Conservation (phyloP, 2,329 filamentous ascomycete genomes). For the Arthrobotrys iridis region DNA sequence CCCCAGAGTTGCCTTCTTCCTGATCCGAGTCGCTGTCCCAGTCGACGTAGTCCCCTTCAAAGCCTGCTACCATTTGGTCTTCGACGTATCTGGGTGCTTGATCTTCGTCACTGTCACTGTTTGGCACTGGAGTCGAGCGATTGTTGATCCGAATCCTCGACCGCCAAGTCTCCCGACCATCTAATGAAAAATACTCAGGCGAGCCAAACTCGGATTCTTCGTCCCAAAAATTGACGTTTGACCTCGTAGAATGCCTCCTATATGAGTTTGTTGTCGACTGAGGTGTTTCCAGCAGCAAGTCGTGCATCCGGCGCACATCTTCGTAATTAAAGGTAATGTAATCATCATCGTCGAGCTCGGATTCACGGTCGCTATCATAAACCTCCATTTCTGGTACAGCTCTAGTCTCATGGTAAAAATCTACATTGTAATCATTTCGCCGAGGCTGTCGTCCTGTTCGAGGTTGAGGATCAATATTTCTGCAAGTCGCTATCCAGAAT, state of each 20-base stretch:
- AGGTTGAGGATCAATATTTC: background rate
- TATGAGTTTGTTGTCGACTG: too few species aligned
- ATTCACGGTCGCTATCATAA: background rate
- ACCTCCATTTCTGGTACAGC: too few species aligned
- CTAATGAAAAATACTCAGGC: too few species aligned
- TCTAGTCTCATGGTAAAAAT: too few species aligned
- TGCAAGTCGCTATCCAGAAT: background rate
- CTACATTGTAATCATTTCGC: too few species aligned
- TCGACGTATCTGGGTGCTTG: background rate
- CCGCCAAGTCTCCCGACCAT: too few species aligned
- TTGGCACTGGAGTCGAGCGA: background rate
- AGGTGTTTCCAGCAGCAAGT: too few species aligned
- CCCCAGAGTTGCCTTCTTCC: background rate
- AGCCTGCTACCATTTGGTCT: constrained; percentile 15
- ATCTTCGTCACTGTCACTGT: background rate
- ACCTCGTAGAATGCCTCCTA: too few species aligned
- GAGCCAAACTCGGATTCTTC: too few species aligned
- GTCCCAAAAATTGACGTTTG: background rate
- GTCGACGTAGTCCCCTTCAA: constrained; percentile 10
- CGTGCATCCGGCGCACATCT: background rate
- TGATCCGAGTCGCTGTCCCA: background rate
- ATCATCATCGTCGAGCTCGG: constrained; percentile 13
- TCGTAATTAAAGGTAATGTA: background rate
- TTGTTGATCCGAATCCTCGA: too few species aligned
- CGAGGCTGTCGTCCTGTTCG: background rate